phyloP scores from a whole-genome alignment of 2,329 filamentous ascomycete species.

The Diaporthe destruens region DNA sequence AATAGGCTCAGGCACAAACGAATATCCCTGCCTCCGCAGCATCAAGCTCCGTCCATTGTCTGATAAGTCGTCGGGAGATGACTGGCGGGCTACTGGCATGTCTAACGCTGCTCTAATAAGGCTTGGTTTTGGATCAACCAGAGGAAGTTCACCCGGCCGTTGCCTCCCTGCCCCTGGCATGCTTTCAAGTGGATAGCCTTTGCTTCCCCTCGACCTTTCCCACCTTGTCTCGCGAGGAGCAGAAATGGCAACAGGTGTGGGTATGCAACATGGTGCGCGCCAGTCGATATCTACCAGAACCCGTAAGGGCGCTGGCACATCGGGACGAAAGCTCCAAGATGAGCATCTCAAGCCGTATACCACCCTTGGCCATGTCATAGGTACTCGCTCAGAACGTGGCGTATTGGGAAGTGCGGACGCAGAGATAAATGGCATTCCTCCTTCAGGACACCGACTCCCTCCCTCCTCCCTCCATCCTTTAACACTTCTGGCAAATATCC shows the following conservation, averaged over 20 bases:
- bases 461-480: slow-evolving; percentile 14
- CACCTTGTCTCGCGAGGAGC: slow-evolving; percentile 19
- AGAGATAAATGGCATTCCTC: slow-evolving; percentile 41
- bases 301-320: slow-evolving; percentile 29
- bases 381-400: slow-evolving; percentile 10
- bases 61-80: slow-evolving; percentile 42
- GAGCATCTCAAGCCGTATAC: slow-evolving; percentile 6
- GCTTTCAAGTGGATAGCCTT: slow-evolving; percentile 25
- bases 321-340: slow-evolving; percentile 35
- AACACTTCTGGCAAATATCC: background rate
- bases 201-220: slow-evolving; percentile 12
- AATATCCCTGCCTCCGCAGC: slow-evolving; percentile 31
- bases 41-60: slow-evolving; percentile 23
- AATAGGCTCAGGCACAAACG: slow-evolving; percentile 13
- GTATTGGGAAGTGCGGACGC: background rate
- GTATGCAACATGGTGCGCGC: slow-evolving; percentile 19
- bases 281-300: slow-evolving; percentile 14
- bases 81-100: slow-evolving; percentile 34
- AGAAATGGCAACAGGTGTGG: slow-evolving; percentile 24
- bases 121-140: slow-evolving; percentile 22
- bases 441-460: slow-evolving; percentile 34
- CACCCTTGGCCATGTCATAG: slow-evolving; percentile 9
- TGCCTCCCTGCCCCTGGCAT: slow-evolving; percentile 23
- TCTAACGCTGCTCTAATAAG: slow-evolving; percentile 17
- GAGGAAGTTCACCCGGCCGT: slow-evolving; percentile 18